Evolutionary conservation across 2,329 filamentous ascomycete genomes (phyloP).

Genomic region (Colletotrichum ledebouriae): DNA sequence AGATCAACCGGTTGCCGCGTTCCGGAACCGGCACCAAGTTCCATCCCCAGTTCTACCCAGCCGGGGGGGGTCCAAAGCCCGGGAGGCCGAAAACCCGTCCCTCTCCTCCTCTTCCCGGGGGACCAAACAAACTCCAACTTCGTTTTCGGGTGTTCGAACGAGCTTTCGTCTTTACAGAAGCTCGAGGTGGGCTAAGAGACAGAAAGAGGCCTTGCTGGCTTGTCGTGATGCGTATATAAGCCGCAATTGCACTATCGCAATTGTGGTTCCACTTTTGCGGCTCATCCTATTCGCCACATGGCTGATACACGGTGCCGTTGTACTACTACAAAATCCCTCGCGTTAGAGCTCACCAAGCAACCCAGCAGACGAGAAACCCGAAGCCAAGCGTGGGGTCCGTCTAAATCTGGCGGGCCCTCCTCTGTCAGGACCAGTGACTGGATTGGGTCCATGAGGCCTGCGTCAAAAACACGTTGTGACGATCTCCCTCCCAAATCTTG

Average conservation of each 20-base stretch:
- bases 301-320: background rate
- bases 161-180: no score
- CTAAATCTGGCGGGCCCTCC: background rate
- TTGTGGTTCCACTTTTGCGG: no score
- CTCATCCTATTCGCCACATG: no score
- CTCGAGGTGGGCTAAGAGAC: no score
- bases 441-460: background rate
- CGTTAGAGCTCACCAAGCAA: background rate
- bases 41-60: background rate
- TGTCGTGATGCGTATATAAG: no score
- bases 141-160: no score
- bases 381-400: slow-evolving; percentile 19
- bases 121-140: background rate
- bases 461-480: slow-evolving; percentile 9
- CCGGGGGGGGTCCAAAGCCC: background rate
- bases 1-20: slow-evolving; percentile 11
- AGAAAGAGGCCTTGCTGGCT: no score
- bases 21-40: background rate
- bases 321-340: background rate
- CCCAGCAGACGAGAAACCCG: slow-evolving; percentile 22
- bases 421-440: background rate
- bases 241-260: no score
- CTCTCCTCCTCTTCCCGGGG: background rate
- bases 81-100: background rate
- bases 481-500: background rate